A percentile compares a stretch with the other conserved stretches of the same genome.
Conservation (phyloP, 2,329 filamentous ascomycete species). For the Corniculantispora saksenae region DNA sequence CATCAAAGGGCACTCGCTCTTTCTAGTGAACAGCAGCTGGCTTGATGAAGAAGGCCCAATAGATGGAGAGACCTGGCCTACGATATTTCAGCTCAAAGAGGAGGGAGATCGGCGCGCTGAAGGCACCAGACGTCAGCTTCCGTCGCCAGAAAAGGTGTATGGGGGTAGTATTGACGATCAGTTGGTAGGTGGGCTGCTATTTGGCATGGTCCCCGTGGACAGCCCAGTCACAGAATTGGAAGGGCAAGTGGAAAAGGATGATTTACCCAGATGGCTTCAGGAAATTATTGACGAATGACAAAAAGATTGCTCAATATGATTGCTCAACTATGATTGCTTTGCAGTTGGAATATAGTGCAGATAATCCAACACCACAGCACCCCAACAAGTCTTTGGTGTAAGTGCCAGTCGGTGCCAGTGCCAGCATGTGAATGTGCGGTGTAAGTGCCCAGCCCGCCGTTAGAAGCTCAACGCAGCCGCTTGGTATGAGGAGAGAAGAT, state of each 20-base stretch:
- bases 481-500: not conserved
- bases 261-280: conserved; percentile 9
- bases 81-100: conserved; percentile 12
- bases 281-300: not conserved
- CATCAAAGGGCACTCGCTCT: not conserved
- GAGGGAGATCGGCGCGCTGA: conserved; percentile 13
- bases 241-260: not conserved
- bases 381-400: not conserved
- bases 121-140: not conserved
- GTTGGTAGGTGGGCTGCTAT: too few species aligned
- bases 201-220: conserved; percentile 9
- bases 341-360: not conserved
- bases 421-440: conserved; percentile 10
- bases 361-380: too few species aligned
- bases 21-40: not conserved
- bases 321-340: too few species aligned
- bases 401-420: not conserved
- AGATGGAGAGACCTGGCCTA: conserved; percentile 9
- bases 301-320: not conserved
- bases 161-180: not conserved
- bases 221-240: not conserved
- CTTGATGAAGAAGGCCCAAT: not conserved
- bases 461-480: not conserved
- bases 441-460: not conserved
- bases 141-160: conserved; percentile 4